A percentile compares a stretch with the other conserved stretches of the same genome.
phyloP scores from a whole-genome alignment of 805 yeast species.

The Zygoascus ofunaensis region DNA sequence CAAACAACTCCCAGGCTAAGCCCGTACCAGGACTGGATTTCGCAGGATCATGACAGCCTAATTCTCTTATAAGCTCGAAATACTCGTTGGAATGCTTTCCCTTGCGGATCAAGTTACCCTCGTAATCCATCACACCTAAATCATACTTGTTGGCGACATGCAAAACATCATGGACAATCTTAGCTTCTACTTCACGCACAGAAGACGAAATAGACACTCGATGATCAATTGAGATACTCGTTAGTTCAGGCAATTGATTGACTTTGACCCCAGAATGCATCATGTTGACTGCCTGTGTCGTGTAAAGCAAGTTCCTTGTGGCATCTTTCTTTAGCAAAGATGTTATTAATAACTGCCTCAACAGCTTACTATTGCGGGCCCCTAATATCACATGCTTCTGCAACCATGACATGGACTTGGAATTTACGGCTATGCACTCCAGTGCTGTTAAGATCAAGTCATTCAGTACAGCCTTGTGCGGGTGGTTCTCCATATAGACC shows the following conservation, averaged over 20 bases:
- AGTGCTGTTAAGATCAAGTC: conserved; percentile 3
- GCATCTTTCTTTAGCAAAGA: neutral
- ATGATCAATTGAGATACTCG: conserved; percentile 48
- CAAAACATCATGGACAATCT: conserved; percentile 32
- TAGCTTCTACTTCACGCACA: conserved; percentile 34
- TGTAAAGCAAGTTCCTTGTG: conserved; percentile 32
- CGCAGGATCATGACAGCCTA: conserved; percentile 37
- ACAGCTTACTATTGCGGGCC: conserved; percentile 15
- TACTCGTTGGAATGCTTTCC: conserved; percentile 1
- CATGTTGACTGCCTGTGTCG: conserved; percentile 62
- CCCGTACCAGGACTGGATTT: conserved; percentile 42
- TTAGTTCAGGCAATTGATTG: conserved; percentile 67
- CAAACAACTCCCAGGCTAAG: conserved; percentile 43
- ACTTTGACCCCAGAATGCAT: conserved; percentile 66
- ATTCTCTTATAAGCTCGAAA: conserved; percentile 5
- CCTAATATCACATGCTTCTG: conserved; percentile 5
- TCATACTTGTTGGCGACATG: conserved; percentile 39
- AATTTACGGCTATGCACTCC: conserved; percentile 8
- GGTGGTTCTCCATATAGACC: conserved; percentile 43
- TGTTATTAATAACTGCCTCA: conserved; percentile 7
- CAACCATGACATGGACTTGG: conserved; percentile 4
- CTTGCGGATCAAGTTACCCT: conserved; percentile 20
- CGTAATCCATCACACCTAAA: conserved; percentile 36
- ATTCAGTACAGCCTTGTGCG: conserved; percentile 15
- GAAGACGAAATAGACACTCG: conserved; percentile 53